Evolutionary conservation across 306 rosid species (phyloP).

Genomic region (Urtica urens): DNA sequence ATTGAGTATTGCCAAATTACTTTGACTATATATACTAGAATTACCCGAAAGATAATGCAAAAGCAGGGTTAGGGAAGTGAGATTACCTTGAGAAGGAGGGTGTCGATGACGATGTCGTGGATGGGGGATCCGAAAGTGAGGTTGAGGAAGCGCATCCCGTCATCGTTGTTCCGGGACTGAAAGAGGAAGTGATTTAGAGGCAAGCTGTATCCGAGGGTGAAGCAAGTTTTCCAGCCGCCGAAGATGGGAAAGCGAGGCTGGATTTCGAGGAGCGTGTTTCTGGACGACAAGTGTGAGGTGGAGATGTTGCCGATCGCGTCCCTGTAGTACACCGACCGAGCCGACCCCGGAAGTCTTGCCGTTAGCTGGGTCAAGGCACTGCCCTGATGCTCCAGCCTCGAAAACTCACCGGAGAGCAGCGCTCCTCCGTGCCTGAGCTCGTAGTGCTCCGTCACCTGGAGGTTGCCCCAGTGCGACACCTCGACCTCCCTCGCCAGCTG

Average conservation of each 20-base stretch:
- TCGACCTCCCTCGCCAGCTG: conserved; percentile 82
- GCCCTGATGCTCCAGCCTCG: conserved; percentile 97
- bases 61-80: too few relatives aligned
- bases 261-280: conserved; percentile 77
- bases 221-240: conserved; percentile 95
- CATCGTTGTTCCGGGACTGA: too few relatives aligned
- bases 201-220: conserved; percentile 86
- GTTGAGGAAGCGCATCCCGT: conserved; percentile 73
- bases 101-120: conserved; percentile 68
- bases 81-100: conserved; percentile 76
- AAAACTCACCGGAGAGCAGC: conserved; percentile 85
- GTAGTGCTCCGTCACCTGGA: conserved; percentile 92
- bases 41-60: too few relatives aligned
- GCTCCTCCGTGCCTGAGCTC: conserved; percentile 79
- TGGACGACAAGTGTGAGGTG: conserved; percentile 93
- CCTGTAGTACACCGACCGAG: conserved; percentile 87
- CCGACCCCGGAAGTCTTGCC: conserved; percentile 83
- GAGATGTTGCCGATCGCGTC: conserved; percentile 96
- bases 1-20: too few relatives aligned
- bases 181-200: conserved; percentile 85
- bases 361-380: conserved; percentile 69
- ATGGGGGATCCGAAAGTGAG: conserved; percentile 72
- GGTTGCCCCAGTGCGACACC: conserved; percentile 94
- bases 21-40: too few relatives aligned
- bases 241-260: conserved; percentile 94